Evolutionary conservation across 2,329 filamentous ascomycete species (phyloP), one percentile per base, ranked within the genome.

Genomic region (Parafenestella ontariensis): DNA sequence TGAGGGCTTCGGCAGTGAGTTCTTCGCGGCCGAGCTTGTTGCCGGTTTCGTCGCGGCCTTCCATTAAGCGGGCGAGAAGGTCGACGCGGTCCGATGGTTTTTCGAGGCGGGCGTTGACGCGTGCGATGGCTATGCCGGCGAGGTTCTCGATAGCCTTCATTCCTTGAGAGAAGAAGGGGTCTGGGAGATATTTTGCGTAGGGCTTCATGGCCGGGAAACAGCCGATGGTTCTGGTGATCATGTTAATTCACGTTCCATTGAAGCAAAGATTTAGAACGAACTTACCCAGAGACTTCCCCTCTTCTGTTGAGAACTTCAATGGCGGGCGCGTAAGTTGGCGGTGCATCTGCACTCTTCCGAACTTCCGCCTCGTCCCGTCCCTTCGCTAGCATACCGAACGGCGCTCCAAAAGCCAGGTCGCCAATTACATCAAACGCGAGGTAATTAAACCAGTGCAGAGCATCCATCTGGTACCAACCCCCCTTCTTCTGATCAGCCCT

Each of bases 301-400:
- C 92, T 84, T 13, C 92, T 85, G 78, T 96, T 96, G 49, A 96
- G 81, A 3, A 96, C 93, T 76, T 96, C 88, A 58, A 96, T 91
- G 9, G 92, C 93, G 0, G 89, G 85, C 0, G 89, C 89, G 66
- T 89, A 91, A 24, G 85, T 85, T 3, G 89, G 84, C 2, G 85
- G 80, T 1, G 83, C 80, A 54, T 86, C 81, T 0, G 87, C 85
- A 0, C 83, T 83, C 56, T 79, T 77, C 41, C 87, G 83, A 45
- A 94, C 86, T 75, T 94, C 90, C 2, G 91, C 89, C 45, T 91
- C 82, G 72, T 96, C 91, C 54, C 84, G 84, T 17, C 91, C 91
- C 55, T 87, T 85, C 47, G 85, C 82, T 4, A 96, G 81, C 92
- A 96, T 96, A 23, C 90, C 90, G 72, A 94, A 93, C 1, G 90